Base-by-base conservation (phyloP, 495 filamentous ascomycete genomes). In the Sabuloglossum arenarium region DNA sequence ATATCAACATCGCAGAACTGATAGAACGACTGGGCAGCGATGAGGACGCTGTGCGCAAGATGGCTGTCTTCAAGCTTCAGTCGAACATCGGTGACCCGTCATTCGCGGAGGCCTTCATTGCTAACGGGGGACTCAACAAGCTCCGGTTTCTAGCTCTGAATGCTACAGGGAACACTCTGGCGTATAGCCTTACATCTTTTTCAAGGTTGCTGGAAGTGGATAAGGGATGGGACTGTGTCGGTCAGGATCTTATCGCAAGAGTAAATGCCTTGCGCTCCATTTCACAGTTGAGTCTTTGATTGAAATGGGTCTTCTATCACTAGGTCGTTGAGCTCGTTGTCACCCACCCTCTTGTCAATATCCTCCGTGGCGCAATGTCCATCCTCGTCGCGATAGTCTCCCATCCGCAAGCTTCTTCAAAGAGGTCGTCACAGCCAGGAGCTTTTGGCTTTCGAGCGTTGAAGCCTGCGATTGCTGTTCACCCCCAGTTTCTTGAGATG, bases 61-160 rank as follows among this genome's bases (percentile, higher is more conserved):
- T 95, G 87, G 91, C 91, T 12, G 93, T 88, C 58, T 99, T 99
- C 77, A 94, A 94, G 69, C 79, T 99, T 39, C 91, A 99, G 68
- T 76, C 79, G 42, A 86, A 81, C 58, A 94, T 99, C 64, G 87
- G 86, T 62, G 93, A 99, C 66, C 91, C 91, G 3, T 86, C 88
- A 51, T 97, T 99, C 65, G 93, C 91, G 45, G 93, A 97, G 66
- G 76, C 90, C 56, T 99, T 97, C 71, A 94, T 97, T 24, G 76
- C 80, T 14, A 84, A 87, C 58, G 93, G 88, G 46, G 91, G 91
- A 8, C 70, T 96, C 49, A 74, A 77, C 58, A 81, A 86, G 59
- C 71, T 99, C 58, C 79, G 87, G 29, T 80, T 86, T 56, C 72
- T 97, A 46, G 84, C 84, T 32, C 78, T 97, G 67, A 79, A 80